Evolutionary conservation across 2,329 filamentous ascomycete species (phyloP), one percentile per base, ranked within the genome.

Genomic region (Phyllosticta paracitricarpa): DNA sequence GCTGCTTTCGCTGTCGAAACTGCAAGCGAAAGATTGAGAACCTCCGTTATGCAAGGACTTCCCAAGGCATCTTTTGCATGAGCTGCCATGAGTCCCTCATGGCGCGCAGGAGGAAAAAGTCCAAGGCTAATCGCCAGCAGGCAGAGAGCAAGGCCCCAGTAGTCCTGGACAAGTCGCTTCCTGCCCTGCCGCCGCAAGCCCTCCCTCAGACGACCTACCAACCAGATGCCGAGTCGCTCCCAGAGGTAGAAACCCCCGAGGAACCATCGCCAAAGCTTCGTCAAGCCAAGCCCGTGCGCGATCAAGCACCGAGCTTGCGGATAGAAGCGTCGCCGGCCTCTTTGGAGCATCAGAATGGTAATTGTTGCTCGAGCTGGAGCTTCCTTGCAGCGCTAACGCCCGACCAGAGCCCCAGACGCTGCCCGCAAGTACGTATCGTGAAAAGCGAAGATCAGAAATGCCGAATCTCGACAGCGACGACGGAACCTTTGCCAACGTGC

Each of bases 1-100:
- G 90, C 62, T 99, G 94, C 77, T 99, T 99, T 78, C 85, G 92
- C 69, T 99, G 94, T 78, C 84, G 94, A 69, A 99, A 97, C 74
- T 99, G 94, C 81, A 99, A 97, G 80, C 86, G 89, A 73, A 97
- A 97, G 79, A 99, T 99, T 64, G 94, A 99, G 76, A 99, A 99
- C 73, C 81, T 99, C 65, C 87, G 93, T 73, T 99, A 97, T 84
- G 94, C 94, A 60, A 86, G 94, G 71, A 99, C 94, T 1, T 97
- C 93, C 7, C 94, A 97, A 75, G 94, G 94, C 63, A 99, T 99
- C 68, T 97, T 99, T 73, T 99, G 94, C 78, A 99, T 99, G 94
- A 91, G 88, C 70, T 99, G 94, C 73, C 94, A 99, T 72, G 94
- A 99, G 76, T 94, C 91, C 28, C 78, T 99, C 59, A 97, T 97